Base-by-base conservation (phyloP, 1,284 basidiomycete species). In the Ganoderma resinaceum region DNA sequence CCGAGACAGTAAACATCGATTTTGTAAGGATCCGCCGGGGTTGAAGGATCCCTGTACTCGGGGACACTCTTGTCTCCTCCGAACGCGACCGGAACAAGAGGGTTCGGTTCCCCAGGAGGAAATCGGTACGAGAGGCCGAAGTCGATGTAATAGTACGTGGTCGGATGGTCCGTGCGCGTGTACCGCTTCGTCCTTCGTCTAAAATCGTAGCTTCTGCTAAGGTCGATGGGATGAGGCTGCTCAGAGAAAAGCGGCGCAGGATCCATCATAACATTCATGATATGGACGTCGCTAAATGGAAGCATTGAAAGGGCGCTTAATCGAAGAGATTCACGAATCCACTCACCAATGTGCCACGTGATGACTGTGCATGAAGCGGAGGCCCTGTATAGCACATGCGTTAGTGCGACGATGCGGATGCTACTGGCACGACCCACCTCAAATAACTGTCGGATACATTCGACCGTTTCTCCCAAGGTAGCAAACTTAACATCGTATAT, bases 241-340 rank as follows among this genome's bases (percentile, higher is more conserved):
- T 78, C 33, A 1, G 76, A 73, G 68, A 76, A 79, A 57, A 82
- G 65, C 20, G 68, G 63, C 8, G 40, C 62, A 0, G 80, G 76
- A 61, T 83, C 82, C 69, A 83, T 76, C 81, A 84, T 81, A 52
- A 84, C 76, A 62, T 85, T 85, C n/a, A 72, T 53, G 3, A 49
- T 23, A 62, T 79, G 78, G 59, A 78, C 78, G 65, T 86, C 84
- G 1, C 85, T 86, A 18, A 1, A 26, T 37, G 29, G 31, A 16
- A 33, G 9, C 23, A 43, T 55, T 49, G 46, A 8, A 2, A n/a
- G 42, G 8, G 26, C 5, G 23, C 29, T 5, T 11, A 49, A 1
- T 5, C 8, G 23, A 29, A 16, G 18, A 42, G 0, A 11, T 49
- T 4, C 4, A 26, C 23, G 0, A 2, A 49, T 9, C 8, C 5